Evolutionary conservation across 2,329 filamentous ascomycete species (phyloP).

Genomic region (Aureobasidium sp.): DNA sequence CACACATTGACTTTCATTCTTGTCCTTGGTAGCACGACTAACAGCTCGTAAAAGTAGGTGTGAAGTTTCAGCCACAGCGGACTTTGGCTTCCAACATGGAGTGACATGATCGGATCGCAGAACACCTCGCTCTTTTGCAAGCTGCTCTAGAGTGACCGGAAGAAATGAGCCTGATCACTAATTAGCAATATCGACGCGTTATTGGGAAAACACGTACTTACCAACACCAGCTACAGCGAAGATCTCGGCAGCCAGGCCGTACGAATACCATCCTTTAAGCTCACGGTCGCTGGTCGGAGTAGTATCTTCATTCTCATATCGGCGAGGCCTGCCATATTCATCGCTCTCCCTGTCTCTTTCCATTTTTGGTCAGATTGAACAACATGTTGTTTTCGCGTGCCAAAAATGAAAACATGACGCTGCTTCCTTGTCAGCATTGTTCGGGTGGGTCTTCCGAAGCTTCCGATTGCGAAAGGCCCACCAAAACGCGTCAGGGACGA

Average conservation of each 20-base stretch:
- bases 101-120: constrained; percentile 65
- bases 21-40: constrained; percentile 15
- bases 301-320: constrained; percentile 8
- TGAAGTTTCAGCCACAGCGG: not conserved
- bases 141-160: constrained; percentile 81
- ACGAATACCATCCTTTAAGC: constrained; percentile 12
- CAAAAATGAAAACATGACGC: not conserved
- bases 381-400: not conserved
- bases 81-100: constrained; percentile 47
- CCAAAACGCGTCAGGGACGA: constrained; percentile 1
- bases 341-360: not conserved
- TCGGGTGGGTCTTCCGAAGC: constrained; percentile 9
- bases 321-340: not conserved
- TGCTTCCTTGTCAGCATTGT: constrained; percentile 7
- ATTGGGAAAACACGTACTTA: constrained; percentile 32
- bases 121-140: constrained; percentile 81
- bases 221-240: constrained; percentile 83
- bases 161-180: constrained; percentile 67
- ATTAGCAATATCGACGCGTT: constrained; percentile 13
- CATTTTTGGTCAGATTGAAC: not conserved
- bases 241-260: constrained; percentile 72
- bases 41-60: constrained; percentile 15
- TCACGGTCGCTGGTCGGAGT: constrained; percentile 10
- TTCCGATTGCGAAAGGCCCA: not conserved
- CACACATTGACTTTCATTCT: constrained; percentile 59